Conservation (phyloP, 768 basidiomycete genomes). For the Cyclocybe cylindracea region DNA sequence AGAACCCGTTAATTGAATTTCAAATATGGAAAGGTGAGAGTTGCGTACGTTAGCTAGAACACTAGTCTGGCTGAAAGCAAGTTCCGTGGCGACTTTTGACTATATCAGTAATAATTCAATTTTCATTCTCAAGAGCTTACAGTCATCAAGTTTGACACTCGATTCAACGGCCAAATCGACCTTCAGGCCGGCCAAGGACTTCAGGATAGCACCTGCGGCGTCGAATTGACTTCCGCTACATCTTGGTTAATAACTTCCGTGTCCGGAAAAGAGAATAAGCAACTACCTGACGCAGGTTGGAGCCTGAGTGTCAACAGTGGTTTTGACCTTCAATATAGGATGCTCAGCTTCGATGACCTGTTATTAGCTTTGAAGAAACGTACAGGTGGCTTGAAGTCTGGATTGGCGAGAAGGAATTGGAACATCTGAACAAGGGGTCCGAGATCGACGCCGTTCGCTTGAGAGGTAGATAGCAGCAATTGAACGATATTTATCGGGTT, state of each 20-base stretch:
- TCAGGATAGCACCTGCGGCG: constrained; percentile 58
- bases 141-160: constrained; percentile 64
- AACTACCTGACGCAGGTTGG: constrained; percentile 62
- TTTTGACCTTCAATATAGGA: constrained; percentile 42
- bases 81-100: constrained; percentile 49
- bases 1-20: neutral
- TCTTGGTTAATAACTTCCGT: constrained; percentile 5
- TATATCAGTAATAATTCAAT: neutral
- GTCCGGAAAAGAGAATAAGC: neutral
- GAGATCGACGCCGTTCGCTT: constrained; percentile 57
- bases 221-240: constrained; percentile 69
- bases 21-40: neutral
- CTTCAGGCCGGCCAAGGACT: constrained; percentile 58
- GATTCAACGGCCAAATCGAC: constrained; percentile 59
- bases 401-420: constrained; percentile 52
- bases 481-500: constrained; percentile 63
- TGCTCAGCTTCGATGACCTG: neutral
- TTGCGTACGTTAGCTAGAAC: constrained; percentile 54
- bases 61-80: constrained; percentile 57
- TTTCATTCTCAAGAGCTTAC: constrained; percentile 31
- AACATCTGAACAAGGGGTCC: constrained; percentile 59
- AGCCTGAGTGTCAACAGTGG: constrained; percentile 50
- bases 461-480: constrained; percentile 50
- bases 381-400: constrained; percentile 53
- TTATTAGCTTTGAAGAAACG: constrained; percentile 12